Percentiles rank a stretch among this genome's conserved stretches.
Conservation (phyloP, 2,329 filamentous ascomycete genomes). For the Claviceps fusiformis region DNA sequence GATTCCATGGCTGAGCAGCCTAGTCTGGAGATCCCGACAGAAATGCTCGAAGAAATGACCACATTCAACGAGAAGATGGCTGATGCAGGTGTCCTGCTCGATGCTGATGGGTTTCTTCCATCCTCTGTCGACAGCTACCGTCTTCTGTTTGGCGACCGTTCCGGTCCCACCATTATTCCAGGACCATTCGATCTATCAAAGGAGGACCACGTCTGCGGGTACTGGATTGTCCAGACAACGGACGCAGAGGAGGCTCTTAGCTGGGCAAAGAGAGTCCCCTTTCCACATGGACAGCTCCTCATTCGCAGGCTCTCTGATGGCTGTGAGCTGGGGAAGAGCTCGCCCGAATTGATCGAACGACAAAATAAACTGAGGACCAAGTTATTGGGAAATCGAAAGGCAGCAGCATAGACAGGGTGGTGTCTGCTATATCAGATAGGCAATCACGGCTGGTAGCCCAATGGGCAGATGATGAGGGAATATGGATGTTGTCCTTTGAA, state of each 20-base stretch:
- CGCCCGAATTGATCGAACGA: neutral
- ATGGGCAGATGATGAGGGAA: no score
- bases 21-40: neutral
- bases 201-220: neutral
- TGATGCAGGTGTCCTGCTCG: neutral
- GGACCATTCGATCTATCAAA: slow-evolving; percentile 11
- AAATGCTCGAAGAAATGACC: neutral
- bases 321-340: slow-evolving; percentile 10
- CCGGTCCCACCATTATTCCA: slow-evolving; percentile 9
- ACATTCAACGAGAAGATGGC: neutral
- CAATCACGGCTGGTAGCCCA: no score
- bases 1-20: neutral
- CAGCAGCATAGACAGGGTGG: neutral
- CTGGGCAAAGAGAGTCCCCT: neutral
- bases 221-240: neutral
- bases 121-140: slow-evolving; percentile 15
- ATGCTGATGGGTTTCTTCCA: slow-evolving; percentile 10
- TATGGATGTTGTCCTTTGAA: no score
- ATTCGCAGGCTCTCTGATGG: slow-evolving; percentile 13
- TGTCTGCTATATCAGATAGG: neutral
- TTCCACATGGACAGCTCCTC: slow-evolving; percentile 1
- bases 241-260: neutral
- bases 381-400: neutral
- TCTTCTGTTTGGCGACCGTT: slow-evolving; percentile 12
- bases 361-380: neutral